Conservation (phyloP, 148 eudicot genomes). For the Spergularia marina region DNA sequence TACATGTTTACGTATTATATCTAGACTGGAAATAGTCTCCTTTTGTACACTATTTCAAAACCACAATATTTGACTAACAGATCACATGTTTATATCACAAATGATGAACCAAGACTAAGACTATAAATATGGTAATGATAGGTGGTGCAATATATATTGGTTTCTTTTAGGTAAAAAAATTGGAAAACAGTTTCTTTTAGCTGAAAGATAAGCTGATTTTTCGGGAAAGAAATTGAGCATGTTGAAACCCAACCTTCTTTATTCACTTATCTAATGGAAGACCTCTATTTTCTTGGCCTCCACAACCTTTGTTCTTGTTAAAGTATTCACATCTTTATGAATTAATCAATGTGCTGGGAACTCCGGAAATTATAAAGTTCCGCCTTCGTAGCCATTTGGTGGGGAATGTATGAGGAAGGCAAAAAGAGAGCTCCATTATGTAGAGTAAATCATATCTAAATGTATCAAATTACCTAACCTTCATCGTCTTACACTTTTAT, state of each 20-base stretch:
- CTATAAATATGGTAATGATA: slow-evolving; percentile 9
- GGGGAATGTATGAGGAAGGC: slow-evolving; percentile 46
- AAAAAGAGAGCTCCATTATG: slow-evolving; percentile 76
- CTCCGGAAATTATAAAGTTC: slow-evolving; percentile 19
- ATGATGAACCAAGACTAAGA: background rate
- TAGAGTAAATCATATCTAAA: slow-evolving; percentile 29
- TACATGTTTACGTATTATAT: background rate
- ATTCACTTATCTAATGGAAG: slow-evolving; percentile 24
- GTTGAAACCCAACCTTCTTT: slow-evolving; percentile 27
- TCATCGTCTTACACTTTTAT: slow-evolving; percentile 52
- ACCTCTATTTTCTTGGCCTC: slow-evolving; percentile 32
- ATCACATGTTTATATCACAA: background rate
- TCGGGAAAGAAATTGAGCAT: slow-evolving; percentile 21
- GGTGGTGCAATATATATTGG: slow-evolving; percentile 11
- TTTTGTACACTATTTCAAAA: background rate
- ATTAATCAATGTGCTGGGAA: slow-evolving; percentile 1
- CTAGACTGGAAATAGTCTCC: background rate
- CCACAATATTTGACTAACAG: background rate
- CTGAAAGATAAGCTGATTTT: slow-evolving; percentile 5
- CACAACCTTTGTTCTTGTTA: slow-evolving; percentile 36
- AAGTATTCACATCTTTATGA: slow-evolving; percentile 19
- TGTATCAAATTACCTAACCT: slow-evolving; percentile 57
- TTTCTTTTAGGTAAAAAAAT: slow-evolving; percentile 20
- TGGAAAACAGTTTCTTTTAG: slow-evolving; percentile 9
- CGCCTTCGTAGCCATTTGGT: slow-evolving; percentile 50